Evolutionary conservation across 176 grass and related monocot species (phyloP).

Genomic region (Aegilops longissima): DNA sequence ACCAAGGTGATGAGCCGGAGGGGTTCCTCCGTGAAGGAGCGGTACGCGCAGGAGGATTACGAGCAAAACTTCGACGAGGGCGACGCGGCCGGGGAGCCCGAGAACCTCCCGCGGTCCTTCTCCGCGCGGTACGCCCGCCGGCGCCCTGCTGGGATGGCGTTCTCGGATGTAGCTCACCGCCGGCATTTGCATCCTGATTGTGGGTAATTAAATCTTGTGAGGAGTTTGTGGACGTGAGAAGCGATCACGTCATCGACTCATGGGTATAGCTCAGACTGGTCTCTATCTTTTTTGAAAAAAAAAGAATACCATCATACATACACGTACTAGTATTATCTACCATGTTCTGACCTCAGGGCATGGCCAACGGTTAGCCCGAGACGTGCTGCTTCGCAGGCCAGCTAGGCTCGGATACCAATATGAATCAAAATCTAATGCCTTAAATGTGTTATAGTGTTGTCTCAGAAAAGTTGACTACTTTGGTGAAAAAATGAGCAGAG

Average conservation of each 20-base stretch:
- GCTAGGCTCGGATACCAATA: no score
- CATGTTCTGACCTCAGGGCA: no score
- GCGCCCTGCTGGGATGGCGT: not conserved
- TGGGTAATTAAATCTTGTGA: not conserved
- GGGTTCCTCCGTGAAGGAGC: not conserved
- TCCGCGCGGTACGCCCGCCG: slow-evolving; percentile 35
- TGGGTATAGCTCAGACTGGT: no score
- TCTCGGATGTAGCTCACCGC: not conserved
- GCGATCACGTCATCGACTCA: not conserved
- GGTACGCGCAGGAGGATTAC: slow-evolving; percentile 50
- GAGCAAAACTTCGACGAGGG: slow-evolving; percentile 77
- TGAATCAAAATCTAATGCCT: no score
- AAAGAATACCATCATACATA: no score
- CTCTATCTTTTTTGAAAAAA: no score
- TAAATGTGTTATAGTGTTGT: no score
- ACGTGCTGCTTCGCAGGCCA: no score
- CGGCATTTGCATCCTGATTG: not conserved
- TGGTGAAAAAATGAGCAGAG: no score
- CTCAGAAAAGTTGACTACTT: no score
- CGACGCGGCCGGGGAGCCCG: slow-evolving; percentile 33
- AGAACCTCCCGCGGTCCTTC: slow-evolving; percentile 59
- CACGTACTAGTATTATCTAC: no score
- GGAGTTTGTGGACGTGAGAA: not conserved
- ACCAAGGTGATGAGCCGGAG: not conserved
- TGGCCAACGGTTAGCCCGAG: no score